Evolutionary conservation across 495 filamentous ascomycete genomes (phyloP).

Genomic region (Xylaria castorea): DNA sequence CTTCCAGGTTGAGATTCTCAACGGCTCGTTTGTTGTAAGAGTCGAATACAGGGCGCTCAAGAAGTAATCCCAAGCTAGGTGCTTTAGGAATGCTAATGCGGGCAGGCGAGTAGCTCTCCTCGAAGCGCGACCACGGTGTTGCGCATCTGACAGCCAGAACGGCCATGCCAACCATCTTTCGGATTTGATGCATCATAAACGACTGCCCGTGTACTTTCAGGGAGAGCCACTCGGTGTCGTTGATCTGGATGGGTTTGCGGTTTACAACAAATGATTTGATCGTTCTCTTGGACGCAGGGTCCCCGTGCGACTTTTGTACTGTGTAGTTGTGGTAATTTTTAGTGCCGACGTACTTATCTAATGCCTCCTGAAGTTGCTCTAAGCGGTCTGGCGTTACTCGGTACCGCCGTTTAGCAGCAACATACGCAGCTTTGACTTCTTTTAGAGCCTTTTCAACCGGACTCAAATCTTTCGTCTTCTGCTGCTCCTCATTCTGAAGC

Average conservation of each 20-base stretch:
- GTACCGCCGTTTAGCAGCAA: constrained; percentile 78
- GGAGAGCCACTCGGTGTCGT: constrained; percentile 92
- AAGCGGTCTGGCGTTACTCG: constrained; percentile 76
- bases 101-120: constrained; percentile 67
- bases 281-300: constrained; percentile 81
- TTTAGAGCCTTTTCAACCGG: constrained; percentile 71
- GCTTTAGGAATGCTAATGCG: constrained; percentile 92
- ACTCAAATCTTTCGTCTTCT: constrained; percentile 42
- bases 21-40: constrained; percentile 74
- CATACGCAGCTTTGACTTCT: constrained; percentile 76
- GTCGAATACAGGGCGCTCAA: constrained; percentile 90
- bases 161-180: constrained; percentile 97
- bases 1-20: constrained; percentile 59
- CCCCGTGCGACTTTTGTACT: constrained; percentile 77
- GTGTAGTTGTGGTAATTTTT: constrained; percentile 96
- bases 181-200: constrained; percentile 99
- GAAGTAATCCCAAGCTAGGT: constrained; percentile 82
- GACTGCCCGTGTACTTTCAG: constrained; percentile 95
- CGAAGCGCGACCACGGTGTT: constrained; percentile 67
- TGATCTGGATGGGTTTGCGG: constrained; percentile 75
- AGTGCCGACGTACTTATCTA: constrained; percentile 79
- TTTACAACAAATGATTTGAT: constrained; percentile 88
- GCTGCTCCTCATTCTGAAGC: constrained; percentile 26
- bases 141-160: constrained; percentile 83
- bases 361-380: constrained; percentile 70